phyloP scores from a whole-genome alignment of 345 rosid species.

The Eutrema japonicum region DNA sequence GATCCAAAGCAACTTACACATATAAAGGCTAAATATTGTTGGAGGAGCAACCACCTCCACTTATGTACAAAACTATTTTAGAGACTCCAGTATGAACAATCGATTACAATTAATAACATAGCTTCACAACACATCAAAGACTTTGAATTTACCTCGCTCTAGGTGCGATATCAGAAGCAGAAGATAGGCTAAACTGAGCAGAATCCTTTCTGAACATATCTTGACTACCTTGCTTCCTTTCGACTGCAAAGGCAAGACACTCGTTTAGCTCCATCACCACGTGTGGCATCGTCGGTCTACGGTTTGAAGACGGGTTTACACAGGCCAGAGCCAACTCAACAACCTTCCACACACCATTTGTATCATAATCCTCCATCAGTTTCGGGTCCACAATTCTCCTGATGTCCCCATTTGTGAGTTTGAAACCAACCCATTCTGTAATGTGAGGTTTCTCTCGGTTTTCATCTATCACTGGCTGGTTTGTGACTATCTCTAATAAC shows the following conservation, averaged over 20 bases:
- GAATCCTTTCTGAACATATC: not conserved
- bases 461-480: slow-evolving; percentile 39
- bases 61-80: no score
- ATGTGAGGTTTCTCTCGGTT: slow-evolving; percentile 21
- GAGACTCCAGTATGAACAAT: no score
- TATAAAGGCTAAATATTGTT: no score
- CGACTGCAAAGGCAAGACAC: slow-evolving; percentile 39
- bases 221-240: slow-evolving; percentile 35
- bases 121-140: no score
- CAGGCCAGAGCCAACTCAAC: slow-evolving; percentile 53
- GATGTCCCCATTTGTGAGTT: slow-evolving; percentile 47
- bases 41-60: no score
- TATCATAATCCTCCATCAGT: slow-evolving; percentile 40
- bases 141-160: slow-evolving; percentile 4
- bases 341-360: slow-evolving; percentile 51
- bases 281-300: slow-evolving; percentile 48
- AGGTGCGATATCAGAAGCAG: slow-evolving; percentile 11
- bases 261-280: slow-evolving; percentile 48
- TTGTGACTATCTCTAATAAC: slow-evolving; percentile 47
- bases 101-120: no score
- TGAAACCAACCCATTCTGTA: slow-evolving; percentile 47
- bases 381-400: slow-evolving; percentile 48
- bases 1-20: no score
- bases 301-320: slow-evolving; percentile 35
- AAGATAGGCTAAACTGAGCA: not conserved